Evolutionary conservation across 2,329 filamentous ascomycete genomes (phyloP).

Genomic region (Pseudovirgaria hyperparasitica): DNA sequence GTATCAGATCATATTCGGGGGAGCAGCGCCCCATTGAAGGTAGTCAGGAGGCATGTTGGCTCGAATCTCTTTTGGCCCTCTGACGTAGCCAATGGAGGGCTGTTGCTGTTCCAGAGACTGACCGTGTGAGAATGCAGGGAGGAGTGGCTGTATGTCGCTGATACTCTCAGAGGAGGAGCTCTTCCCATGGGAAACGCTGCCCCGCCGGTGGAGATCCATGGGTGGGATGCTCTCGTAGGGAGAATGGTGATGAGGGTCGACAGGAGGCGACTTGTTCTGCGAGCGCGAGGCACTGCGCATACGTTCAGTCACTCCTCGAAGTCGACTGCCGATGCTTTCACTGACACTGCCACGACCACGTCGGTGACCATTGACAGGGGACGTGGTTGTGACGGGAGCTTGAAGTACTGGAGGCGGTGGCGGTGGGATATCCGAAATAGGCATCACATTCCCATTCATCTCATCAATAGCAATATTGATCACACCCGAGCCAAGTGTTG

Average conservation of each 20-base stretch:
- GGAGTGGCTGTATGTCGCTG: slow-evolving; percentile 16
- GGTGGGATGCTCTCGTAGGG: slow-evolving; percentile 33
- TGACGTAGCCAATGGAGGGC: slow-evolving; percentile 17
- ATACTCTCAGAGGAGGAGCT: slow-evolving; percentile 18
- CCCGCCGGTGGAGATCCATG: slow-evolving; percentile 14
- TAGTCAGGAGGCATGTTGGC: slow-evolving; percentile 37
- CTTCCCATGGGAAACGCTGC: slow-evolving; percentile 6
- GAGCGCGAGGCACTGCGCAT: slow-evolving; percentile 46
- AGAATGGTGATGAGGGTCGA: slow-evolving; percentile 14
- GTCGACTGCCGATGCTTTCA: slow-evolving; percentile 41
- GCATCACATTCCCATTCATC: slow-evolving; percentile 10
- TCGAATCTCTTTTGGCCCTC: slow-evolving; percentile 33
- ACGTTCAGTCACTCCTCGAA: slow-evolving; percentile 38
- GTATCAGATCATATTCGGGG: too few species aligned
- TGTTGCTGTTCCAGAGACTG: slow-evolving; percentile 27
- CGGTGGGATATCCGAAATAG: slow-evolving; percentile 12
- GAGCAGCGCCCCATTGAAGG: slow-evolving; percentile 32
- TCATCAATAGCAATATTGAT: slow-evolving; percentile 36
- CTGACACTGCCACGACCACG: slow-evolving; percentile 43
- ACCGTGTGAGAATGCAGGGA: slow-evolving; percentile 9
- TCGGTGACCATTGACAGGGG: slow-evolving; percentile 34
- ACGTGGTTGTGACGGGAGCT: slow-evolving; percentile 15
- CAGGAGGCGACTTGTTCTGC: slow-evolving; percentile 35
- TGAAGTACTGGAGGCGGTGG: slow-evolving; percentile 13
- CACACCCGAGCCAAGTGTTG: slow-evolving; percentile 22